Evolutionary conservation across 768 basidiomycete genomes (phyloP).

Genomic region (Wakefieldia striispora): DNA sequence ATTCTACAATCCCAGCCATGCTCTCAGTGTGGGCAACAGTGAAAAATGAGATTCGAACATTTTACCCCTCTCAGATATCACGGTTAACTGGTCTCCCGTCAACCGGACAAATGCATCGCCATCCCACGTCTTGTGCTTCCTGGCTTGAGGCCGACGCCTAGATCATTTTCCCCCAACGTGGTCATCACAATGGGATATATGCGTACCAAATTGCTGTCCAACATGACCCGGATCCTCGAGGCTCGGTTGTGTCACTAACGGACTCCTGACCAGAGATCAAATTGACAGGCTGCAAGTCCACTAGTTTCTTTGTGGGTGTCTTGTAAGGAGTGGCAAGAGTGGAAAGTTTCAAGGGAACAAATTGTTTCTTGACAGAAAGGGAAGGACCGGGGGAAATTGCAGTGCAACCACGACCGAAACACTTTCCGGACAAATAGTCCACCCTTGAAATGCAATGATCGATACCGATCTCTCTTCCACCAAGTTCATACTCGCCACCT

Average conservation of each 20-base stretch:
- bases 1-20: constrained; percentile 40
- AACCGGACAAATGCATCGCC: constrained; percentile 67
- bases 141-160: constrained; percentile 71
- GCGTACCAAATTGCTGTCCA: constrained; percentile 74
- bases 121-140: constrained; percentile 87
- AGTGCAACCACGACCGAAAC: constrained; percentile 47
- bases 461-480: constrained; percentile 63
- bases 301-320: constrained; percentile 27
- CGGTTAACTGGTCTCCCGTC: constrained; percentile 47
- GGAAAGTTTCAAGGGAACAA: constrained; percentile 30
- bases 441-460: constrained; percentile 53
- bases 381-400: constrained; percentile 14
- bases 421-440: constrained; percentile 64
- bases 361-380: constrained; percentile 32
- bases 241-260: constrained; percentile 3
- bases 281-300: constrained; percentile 43
- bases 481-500: constrained; percentile 39
- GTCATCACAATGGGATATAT: constrained; percentile 2
- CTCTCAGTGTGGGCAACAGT: constrained; percentile 5
- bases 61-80: constrained; percentile 71
- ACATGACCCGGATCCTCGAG: constrained; percentile 31
- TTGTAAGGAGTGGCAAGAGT: constrained; percentile 22
- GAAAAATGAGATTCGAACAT: constrained; percentile 39
- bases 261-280: constrained; percentile 25
- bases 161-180: constrained; percentile 1